Evolutionary conservation across 2,329 filamentous ascomycete species (phyloP).

Genomic region (Penicillium verrucosum): DNA sequence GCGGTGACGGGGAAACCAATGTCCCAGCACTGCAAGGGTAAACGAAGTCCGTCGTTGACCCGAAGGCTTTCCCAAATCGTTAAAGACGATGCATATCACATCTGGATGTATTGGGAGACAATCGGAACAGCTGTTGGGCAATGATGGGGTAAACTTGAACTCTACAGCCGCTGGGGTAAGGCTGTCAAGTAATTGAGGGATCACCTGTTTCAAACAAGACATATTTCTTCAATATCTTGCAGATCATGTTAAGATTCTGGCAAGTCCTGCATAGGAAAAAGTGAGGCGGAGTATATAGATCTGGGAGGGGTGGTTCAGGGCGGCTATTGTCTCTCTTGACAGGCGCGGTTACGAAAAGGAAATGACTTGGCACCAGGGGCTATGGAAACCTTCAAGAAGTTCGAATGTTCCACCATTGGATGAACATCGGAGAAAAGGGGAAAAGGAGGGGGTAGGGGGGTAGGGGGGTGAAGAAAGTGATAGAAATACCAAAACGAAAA

Average conservation of each 20-base stretch:
- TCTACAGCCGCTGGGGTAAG: not conserved
- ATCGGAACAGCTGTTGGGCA: not conserved
- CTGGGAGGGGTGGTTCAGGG: not conserved
- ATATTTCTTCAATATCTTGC: not conserved
- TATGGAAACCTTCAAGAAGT: not conserved
- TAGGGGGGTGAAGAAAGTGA: not conserved
- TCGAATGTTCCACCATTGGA: not conserved
- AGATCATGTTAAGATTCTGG: not conserved
- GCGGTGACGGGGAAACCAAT: slow-evolving; percentile 4
- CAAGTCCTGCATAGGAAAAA: not conserved
- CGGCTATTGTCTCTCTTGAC: not conserved
- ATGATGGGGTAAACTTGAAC: not conserved
- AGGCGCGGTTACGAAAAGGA: not conserved
- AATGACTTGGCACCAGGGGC: not conserved
- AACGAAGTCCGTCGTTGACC: not conserved
- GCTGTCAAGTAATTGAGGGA: not conserved
- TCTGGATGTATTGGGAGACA: not conserved
- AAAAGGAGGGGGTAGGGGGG: not conserved
- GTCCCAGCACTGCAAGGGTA: slow-evolving; percentile 1
- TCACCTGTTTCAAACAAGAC: not conserved
- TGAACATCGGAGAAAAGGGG: not conserved
- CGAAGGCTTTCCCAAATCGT: not conserved
- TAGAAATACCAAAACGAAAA: not conserved
- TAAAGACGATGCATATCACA: not conserved
- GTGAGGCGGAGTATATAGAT: not conserved